Base-by-base conservation (phyloP, 2,329 filamentous ascomycete species). In the Aspergillus arachidicola region DNA sequence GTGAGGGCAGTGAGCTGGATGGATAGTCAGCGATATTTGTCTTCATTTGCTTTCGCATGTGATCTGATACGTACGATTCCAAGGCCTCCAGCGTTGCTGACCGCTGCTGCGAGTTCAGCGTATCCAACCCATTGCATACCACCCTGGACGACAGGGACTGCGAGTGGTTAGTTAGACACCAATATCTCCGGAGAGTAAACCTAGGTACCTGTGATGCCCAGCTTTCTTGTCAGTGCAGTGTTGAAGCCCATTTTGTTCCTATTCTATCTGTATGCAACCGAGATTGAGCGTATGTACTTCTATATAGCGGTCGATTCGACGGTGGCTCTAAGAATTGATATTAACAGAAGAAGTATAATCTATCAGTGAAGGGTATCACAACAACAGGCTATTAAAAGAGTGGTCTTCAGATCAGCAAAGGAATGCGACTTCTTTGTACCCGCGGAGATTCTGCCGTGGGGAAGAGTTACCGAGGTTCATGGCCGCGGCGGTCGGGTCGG, bases 1-100 rank as follows among this genome's bases (percentile, higher is more conserved):
- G 96, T 98, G 74, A 98, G 81, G 14, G 83, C 83, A 28, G 83
- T 85, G 48, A 83, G 78, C 81, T 83, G 60, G 26, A 57, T 83
- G 60, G 26, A 57, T 21, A 2, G 56, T 67, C 32, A 55, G 26
- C 48, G 12, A 53, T 50, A 61, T 56, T 56, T 28, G 6, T 14
- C 30, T 30, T 28, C 6, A 30, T 46, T 38, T 34, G 48, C 36
- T 50, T 48, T 26, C 14, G 43, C 9, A 21, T n/a, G 19, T 34
- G 6, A 11, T 10, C 14, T 19, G 32, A n/a, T 38, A 74, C 76
- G 23, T 79, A 85, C 80, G 60, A 85, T 80, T 67, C 83, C 83
- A 14, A 85, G 76, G 50, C 82, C 82, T 57, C 83, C 83, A 34
- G 83, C 82, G 62, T 85, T 85, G 63, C 82, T 83, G 65, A 84